Evolutionary conservation across 2,329 filamentous ascomycete species (phyloP), one percentile per base, ranked within the genome.

Genomic region (Cladophialophora carrionii): DNA sequence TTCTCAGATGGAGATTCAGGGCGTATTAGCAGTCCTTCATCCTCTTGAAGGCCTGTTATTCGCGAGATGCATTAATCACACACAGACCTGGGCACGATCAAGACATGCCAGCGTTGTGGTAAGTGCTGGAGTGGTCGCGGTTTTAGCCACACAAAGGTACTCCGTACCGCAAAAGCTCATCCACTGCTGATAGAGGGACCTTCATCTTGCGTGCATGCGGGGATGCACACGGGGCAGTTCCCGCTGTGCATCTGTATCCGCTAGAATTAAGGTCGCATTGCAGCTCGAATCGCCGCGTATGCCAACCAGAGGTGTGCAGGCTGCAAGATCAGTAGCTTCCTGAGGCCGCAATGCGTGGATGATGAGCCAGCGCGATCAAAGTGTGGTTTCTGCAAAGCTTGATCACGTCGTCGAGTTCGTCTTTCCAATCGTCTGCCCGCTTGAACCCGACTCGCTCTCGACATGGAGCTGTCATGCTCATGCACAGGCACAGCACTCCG

Each of bases 251-350:
- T 57, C 12, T 63, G 64, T 65, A 62, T 55, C 64, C 53, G 59
- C 67, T 65, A 62, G 48, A 59, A 61, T 67, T 69, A 67, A 69
- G 67, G 67, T 60, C 64, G 64, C 67, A 69, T 69, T 69, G 67
- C 67, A 69, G 60, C 37, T 61, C 49, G 57, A 61, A 57, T 46
- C 56, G 22, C 31, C 55, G 22, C 34, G 34, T 24, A 49, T 61
- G 57, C 62, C 57, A 54, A 57, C 62, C 52, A 58, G 62, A 43
- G 52, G 43, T 57, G 55, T 65, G 58, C 51, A 62, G n/a, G 51
- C 61, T 58, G 63, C 63, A 62, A 65, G 63, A 65, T 65, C 63
- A 58, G 31, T 14, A 51, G 26, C 48, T 61, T 61, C 51, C 58
- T 60, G 7, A 60, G 57, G 57, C 57, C 57, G 37, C 57, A 29